These are phyloP conservation scores for Tulasnella calospora DNA, from an alignment of 768 basidiomycete species.

Conservation along the genomic window DNA sequence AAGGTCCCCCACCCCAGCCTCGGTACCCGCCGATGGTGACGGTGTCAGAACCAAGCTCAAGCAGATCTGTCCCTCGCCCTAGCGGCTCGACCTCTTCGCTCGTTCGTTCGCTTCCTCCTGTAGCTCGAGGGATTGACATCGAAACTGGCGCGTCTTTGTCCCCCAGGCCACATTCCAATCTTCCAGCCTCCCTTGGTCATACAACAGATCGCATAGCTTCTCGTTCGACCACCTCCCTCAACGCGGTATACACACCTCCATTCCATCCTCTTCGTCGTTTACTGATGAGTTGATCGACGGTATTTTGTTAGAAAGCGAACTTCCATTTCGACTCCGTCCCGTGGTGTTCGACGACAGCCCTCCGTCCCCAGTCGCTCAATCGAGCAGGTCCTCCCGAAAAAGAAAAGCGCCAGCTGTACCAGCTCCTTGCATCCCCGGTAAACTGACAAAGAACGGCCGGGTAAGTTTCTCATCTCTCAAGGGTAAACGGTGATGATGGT, in stretches of 20 bases:
- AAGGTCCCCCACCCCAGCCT: neutral
- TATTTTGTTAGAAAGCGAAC: neutral
- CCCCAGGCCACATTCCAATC: neutral
- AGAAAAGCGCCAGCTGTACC: neutral
- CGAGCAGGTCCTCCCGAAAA: neutral
- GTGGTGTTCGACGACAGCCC: neutral
- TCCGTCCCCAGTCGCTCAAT: neutral
- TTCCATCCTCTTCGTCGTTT: neutral
- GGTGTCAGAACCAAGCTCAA: neutral
- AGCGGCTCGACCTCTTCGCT: neutral
- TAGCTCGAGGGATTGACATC: neutral
- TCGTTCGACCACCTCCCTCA: neutral
- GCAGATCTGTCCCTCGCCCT: neutral
- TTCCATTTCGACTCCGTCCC: neutral
- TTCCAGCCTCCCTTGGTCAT: neutral
- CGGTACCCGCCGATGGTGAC: neutral
- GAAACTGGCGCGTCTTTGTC: no score
- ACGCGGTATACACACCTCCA: neutral
- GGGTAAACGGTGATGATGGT: neutral
- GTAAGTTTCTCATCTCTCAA: neutral
- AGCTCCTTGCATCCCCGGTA: neutral
- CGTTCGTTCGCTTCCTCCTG: neutral
- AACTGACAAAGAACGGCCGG: neutral
- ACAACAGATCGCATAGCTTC: neutral
- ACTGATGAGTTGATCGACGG: neutral